Evolutionary conservation across 805 yeast species (phyloP).

Genomic region (Kuraishia ogatae): DNA sequence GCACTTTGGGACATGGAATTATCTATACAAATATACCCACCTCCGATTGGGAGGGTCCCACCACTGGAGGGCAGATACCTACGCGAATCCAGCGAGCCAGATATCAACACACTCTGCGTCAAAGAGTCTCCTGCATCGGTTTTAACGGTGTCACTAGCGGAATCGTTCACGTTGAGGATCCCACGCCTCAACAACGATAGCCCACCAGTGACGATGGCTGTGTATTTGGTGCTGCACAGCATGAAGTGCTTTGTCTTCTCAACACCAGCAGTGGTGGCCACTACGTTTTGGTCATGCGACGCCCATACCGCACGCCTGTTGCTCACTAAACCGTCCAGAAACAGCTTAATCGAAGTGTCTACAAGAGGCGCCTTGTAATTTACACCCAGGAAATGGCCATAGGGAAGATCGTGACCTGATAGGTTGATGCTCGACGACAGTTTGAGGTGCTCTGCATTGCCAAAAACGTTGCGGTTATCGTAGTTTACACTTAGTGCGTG

Average conservation of each 20-base stretch:
- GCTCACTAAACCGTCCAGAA: conserved; percentile 39
- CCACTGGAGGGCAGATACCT: conserved; percentile 21
- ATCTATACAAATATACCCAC: conserved; percentile 28
- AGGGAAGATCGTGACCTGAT: conserved; percentile 32
- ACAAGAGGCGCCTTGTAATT: conserved; percentile 34
- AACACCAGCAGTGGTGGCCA: conserved; percentile 45
- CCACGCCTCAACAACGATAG: conserved; percentile 52
- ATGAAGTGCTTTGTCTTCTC: conserved; percentile 23
- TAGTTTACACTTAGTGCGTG: conserved; percentile 25
- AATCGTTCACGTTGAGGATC: conserved; percentile 38
- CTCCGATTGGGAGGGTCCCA: conserved; percentile 36
- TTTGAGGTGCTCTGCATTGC: conserved; percentile 60
- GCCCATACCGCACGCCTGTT: conserved; percentile 44
- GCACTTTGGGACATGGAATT: conserved; percentile 40
- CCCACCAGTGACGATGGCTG: conserved; percentile 32
- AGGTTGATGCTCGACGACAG: conserved; percentile 38
- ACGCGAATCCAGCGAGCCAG: conserved; percentile 35
- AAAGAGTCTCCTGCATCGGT: conserved; percentile 52
- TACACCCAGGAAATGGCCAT: conserved; percentile 45
- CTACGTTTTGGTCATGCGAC: conserved; percentile 39
- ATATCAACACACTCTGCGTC: conserved; percentile 44
- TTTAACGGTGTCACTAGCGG: conserved; percentile 49
- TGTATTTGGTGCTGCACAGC: conserved; percentile 16
- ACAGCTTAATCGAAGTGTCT: conserved; percentile 34
- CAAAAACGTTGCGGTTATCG: conserved; percentile 43